Evolutionary conservation across 2,329 filamentous ascomycete genomes (phyloP), one percentile per base, ranked within the genome.

Genomic region (Alternaria brassicae): DNA sequence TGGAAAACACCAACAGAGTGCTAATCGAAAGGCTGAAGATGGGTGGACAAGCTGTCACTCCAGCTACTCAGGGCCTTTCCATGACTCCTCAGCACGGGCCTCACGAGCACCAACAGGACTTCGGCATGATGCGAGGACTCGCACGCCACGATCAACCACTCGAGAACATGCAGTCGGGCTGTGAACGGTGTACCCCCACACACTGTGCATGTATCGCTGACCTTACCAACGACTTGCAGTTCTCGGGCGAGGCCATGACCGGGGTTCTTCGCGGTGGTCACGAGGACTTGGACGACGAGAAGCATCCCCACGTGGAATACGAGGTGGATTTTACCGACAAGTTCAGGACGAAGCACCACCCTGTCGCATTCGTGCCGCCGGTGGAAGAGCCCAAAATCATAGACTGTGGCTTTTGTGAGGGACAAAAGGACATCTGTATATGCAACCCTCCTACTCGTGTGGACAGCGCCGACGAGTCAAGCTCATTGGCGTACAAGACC

Each of bases 271-370:
- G 42, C 21, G 42, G n/a, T 21, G 56, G 44, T 23, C 42, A 58
- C n/a, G 51, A 17, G 30, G 48, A 45, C 39, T 15, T 55, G 36
- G 48, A 63, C 36, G 36, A 49, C 39, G 39, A 57, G 25, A 58
- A 52, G 13, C 34, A 48, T 21, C 44, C 25, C 13, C 40, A 57
- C 32, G 48, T 47, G 57, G 40, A 62, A 44, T 17, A 60, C 44
- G 75, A 77, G 55, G 75, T 73, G 21, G 76, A 78, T 50, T 77
- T 77, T 61, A 78, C 76, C 25, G 52, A 65, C 9, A 67, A 67
- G 17, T 74, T 70, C 48, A 5, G 44, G 15, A 34, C 21, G 23
- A 39, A 49, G 15, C 25, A 39, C 13, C 61, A 66, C 8, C 67
- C 71, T 7, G 68, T 68, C 12, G 54, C 65, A 8, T 72, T 75